Evolutionary conservation across 495 filamentous ascomycete genomes (phyloP).

Genomic region (Penicillium coffeae): DNA sequence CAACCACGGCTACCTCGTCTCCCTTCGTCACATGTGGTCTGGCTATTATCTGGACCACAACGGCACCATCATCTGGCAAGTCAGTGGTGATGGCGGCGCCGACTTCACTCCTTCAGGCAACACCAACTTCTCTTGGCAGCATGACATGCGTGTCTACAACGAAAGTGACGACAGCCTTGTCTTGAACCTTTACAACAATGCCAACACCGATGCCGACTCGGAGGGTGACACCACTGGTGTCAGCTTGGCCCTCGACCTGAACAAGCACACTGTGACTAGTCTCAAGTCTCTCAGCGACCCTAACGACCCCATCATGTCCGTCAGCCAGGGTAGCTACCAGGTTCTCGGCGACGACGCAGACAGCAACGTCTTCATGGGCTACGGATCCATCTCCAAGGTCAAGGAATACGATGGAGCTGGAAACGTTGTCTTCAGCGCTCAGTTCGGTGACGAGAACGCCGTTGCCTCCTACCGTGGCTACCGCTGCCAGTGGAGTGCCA

Average conservation of each 20-base stretch:
- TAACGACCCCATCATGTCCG: slow-evolving; percentile 25
- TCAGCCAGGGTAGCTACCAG: slow-evolving; percentile 43
- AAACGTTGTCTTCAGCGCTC: slow-evolving; percentile 17
- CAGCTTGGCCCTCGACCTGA: slow-evolving; percentile 19
- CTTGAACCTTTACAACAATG: slow-evolving; percentile 28
- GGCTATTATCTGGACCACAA: slow-evolving; percentile 25
- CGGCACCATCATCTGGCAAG: slow-evolving; percentile 35
- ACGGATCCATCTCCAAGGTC: slow-evolving; percentile 39
- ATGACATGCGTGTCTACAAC: slow-evolving; percentile 20
- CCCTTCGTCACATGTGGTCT: slow-evolving; percentile 35
- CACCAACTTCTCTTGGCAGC: slow-evolving; percentile 29
- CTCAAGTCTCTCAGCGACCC: slow-evolving; percentile 20
- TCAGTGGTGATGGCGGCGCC: slow-evolving; percentile 38
- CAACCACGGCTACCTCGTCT: slow-evolving; percentile 35
- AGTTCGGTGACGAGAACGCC: slow-evolving; percentile 28
- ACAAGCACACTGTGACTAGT: slow-evolving; percentile 12
- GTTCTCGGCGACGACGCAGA: slow-evolving; percentile 21
- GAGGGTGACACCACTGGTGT: slow-evolving; percentile 23
- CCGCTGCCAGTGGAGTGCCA: slow-evolving; percentile 36
- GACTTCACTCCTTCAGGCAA: slow-evolving; percentile 26
- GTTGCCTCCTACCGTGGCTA: slow-evolving; percentile 42
- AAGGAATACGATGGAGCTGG: slow-evolving; percentile 38
- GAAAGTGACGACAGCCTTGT: slow-evolving; percentile 16
- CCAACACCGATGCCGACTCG: slow-evolving; percentile 15
- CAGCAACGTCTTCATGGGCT: slow-evolving; percentile 39